Base-by-base conservation (phyloP, 345 rosid genomes). In the Gossypium anomalum region DNA sequence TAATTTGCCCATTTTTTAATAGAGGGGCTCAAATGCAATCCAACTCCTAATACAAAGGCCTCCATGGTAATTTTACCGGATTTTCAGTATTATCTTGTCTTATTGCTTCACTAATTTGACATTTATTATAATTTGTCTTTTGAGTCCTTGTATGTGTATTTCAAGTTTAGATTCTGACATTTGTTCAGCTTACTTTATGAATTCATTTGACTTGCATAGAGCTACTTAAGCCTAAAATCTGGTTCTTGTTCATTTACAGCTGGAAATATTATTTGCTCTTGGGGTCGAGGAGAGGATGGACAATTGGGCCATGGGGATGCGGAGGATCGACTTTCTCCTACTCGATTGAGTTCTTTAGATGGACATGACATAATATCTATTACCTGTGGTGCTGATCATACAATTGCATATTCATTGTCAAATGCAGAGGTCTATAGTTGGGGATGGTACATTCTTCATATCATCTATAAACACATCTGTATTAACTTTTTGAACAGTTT, bases 281-380 rank as follows among this genome's bases (percentile, higher is more conserved):
- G 97, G 98, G 99, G 99, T 70, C 78, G 99, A 80, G 99, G 99
- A 34, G 99, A 93, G 79, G 99, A 95, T 84, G 99, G 99, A 53
- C 99, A 93, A 76, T 85, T 95, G 80, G 99, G 99, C 47, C 99
- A 83, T 67, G 99, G 99, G 48, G 98, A 91, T 83, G 98, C 98
- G 5, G 94, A 87, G 72, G 99, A 95, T 80, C 86, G 97, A 25
- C 89, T 85, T 70, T 81, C 87, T 60, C 98, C 99, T 0, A 93
- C 97, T 19, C 91, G 84, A 13, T 79, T 92, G 75, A 87, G 97
- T 74, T 88, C 92, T 6, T 82, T 95, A 67, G 93, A 90, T 75
- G 89, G 82, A 71, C 89, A 53, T 41, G 88, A 82, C 43, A 85
- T 90, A 70, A 80, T 81, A 51, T 91, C 98, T 48, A 82, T 93